Conservation (phyloP, 2,329 filamentous ascomycete genomes). For the Tolypocladium pustulatum region DNA sequence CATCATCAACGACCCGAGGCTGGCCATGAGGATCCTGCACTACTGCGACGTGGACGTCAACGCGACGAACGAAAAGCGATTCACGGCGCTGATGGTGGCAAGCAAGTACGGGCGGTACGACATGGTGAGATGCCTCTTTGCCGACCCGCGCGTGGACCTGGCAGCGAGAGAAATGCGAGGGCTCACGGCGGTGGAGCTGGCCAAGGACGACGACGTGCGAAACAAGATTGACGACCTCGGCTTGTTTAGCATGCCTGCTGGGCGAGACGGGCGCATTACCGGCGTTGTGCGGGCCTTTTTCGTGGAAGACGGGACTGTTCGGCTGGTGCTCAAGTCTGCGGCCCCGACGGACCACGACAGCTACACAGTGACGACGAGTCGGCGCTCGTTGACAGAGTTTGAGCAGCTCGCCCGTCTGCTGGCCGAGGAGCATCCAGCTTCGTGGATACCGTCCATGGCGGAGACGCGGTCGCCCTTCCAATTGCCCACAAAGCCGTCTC, state of each 20-base stretch:
- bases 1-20: slow-evolving; percentile 76
- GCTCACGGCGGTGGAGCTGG: slow-evolving; percentile 87
- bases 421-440: slow-evolving; percentile 82
- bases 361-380: slow-evolving; percentile 90
- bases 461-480: slow-evolving; percentile 82
- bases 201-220: slow-evolving; percentile 94
- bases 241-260: slow-evolving; percentile 64
- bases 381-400: slow-evolving; percentile 79
- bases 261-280: slow-evolving; percentile 71
- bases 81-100: slow-evolving; percentile 94
- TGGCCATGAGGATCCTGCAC: slow-evolving; percentile 66
- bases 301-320: slow-evolving; percentile 88
- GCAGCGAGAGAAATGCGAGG: slow-evolving; percentile 76
- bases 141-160: slow-evolving; percentile 78
- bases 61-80: slow-evolving; percentile 86
- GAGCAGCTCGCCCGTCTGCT: slow-evolving; percentile 80
- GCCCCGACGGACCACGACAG: slow-evolving; percentile 71
- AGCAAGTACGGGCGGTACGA: slow-evolving; percentile 97
- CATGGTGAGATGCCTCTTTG: slow-evolving; percentile 79
- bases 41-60: slow-evolving; percentile 93
- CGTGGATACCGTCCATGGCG: slow-evolving; percentile 76
- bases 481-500: slow-evolving; percentile 82
- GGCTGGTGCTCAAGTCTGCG: slow-evolving; percentile 88
- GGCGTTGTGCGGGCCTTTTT: slow-evolving; percentile 94
- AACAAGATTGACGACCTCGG: slow-evolving; percentile 94